These are phyloP conservation scores for Dipteronia sinensis DNA, from an alignment of 345 rosid species.

Conservation along the genomic window DNA sequence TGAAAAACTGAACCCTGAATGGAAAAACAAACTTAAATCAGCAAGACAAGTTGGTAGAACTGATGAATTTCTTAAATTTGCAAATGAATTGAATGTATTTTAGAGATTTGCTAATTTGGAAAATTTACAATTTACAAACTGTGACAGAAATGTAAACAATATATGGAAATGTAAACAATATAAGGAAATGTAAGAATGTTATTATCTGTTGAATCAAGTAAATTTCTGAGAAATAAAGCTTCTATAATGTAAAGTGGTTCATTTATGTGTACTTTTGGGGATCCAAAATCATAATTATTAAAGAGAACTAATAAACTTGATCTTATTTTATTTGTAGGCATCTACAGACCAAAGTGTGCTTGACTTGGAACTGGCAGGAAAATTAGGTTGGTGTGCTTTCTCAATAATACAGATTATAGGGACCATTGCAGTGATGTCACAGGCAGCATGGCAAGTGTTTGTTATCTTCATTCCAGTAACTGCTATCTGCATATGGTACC, in stretches of 20 bases:
- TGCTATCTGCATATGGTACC: slow-evolving; percentile 90
- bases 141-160: too few species aligned
- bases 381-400: slow-evolving; percentile 92
- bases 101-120: neutral
- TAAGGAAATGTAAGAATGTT: neutral
- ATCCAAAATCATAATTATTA: neutral
- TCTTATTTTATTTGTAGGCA: slow-evolving; percentile 48
- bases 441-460: slow-evolving; percentile 97
- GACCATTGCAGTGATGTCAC: slow-evolving; percentile 86
- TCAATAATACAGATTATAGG: slow-evolving; percentile 80
- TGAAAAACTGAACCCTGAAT: neutral
- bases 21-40: neutral
- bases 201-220: neutral
- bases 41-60: neutral
- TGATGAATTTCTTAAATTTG: neutral
- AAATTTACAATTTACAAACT: too few species aligned
- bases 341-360: slow-evolving; percentile 91
- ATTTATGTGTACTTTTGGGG: neutral
- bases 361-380: slow-evolving; percentile 81
- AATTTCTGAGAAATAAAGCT: neutral
- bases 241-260: neutral
- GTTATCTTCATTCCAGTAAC: slow-evolving; percentile 96
- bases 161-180: neutral
- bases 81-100: neutral
- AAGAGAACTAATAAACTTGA: neutral